A percentile compares a stretch with the other conserved stretches of the same genome.
phyloP scores from a whole-genome alignment of 352 stramenopile genomes.

The Pythium apleroticum region DNA sequence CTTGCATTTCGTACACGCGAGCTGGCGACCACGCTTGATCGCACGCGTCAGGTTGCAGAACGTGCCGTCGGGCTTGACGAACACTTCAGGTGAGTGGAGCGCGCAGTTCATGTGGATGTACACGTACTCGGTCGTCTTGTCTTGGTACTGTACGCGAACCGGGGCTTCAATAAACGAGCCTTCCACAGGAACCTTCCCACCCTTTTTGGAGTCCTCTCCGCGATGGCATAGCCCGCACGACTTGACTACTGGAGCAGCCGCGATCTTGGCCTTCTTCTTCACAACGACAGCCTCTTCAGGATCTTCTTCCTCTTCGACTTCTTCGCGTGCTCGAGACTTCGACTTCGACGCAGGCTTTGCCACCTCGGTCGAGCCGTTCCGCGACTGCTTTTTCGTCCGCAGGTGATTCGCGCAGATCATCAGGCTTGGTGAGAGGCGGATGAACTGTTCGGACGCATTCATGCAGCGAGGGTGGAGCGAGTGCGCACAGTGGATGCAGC shows the following conservation, averaged over 20 bases:
- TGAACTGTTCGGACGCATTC: conserved; percentile 63
- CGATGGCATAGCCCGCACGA: conserved; percentile 61
- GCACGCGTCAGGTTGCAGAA: conserved; percentile 79
- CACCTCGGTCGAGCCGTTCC: neutral
- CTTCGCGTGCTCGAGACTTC: conserved; percentile 14
- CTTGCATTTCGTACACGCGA: conserved; percentile 73
- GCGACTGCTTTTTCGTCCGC: conserved; percentile 26
- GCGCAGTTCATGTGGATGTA: conserved; percentile 84
- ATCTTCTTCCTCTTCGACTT: conserved; percentile 16
- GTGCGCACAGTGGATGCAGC: conserved; percentile 87
- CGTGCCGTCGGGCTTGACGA: conserved; percentile 76
- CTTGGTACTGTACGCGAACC: conserved; percentile 63
- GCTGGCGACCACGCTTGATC: conserved; percentile 74
- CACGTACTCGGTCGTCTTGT: conserved; percentile 67
- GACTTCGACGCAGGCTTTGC: conserved; percentile 6
- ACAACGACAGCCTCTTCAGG: conserved; percentile 18
- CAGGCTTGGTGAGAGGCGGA: conserved; percentile 81
- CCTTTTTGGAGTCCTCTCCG: conserved; percentile 33
- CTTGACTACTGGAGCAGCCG: conserved; percentile 27
- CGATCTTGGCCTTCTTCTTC: conserved; percentile 28
- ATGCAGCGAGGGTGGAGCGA: conserved; percentile 85
- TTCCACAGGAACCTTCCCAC: conserved; percentile 41
- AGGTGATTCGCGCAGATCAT: conserved; percentile 91
- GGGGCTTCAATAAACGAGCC: conserved; percentile 73
- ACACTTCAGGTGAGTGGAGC: conserved; percentile 79